Evolutionary conservation across 805 yeast genomes (phyloP).

Genomic region (Kuraishia ogatae): DNA sequence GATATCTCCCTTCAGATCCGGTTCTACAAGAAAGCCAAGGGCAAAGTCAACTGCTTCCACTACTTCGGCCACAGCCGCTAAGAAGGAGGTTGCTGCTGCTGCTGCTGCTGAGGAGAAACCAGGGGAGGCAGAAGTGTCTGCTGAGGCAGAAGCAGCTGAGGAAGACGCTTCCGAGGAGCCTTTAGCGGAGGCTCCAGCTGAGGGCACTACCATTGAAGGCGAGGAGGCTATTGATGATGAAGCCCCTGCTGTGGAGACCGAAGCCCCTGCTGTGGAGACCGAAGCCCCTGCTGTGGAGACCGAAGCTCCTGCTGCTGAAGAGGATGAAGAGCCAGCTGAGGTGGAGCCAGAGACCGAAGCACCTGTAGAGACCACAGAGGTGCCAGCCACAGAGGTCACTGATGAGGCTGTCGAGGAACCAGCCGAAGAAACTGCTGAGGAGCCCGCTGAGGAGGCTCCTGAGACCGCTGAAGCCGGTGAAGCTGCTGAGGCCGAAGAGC

Average conservation of each 20-base stretch:
- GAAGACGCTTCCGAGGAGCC: background rate
- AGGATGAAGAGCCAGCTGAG: too few relatives aligned
- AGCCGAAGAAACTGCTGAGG: constrained; percentile 3
- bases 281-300: too few relatives aligned
- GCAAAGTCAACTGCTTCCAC: constrained; percentile 1
- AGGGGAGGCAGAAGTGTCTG: background rate
- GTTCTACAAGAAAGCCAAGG: constrained; percentile 4
- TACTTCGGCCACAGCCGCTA: background rate
- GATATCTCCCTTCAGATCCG: constrained; percentile 22
- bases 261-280: too few relatives aligned
- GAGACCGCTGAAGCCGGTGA: constrained; percentile 1
- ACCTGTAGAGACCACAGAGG: constrained; percentile 5
- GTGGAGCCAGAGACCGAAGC: constrained; percentile 1
- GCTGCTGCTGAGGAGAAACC: background rate
- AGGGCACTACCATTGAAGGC: constrained; percentile 4
- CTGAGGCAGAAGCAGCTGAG: background rate
- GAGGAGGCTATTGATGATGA: constrained; percentile 1
- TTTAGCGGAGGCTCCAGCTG: background rate
- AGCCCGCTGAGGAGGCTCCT: constrained; percentile 1
- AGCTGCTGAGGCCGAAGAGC: constrained; percentile 2
- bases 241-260: too few relatives aligned
- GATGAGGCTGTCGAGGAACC: constrained; percentile 4
- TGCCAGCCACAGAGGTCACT: constrained; percentile 4
- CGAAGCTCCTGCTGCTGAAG: too few relatives aligned
- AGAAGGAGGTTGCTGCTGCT: background rate